Base-by-base conservation (phyloP, 1,284 basidiomycete species). In the Amylostereum areolatum region DNA sequence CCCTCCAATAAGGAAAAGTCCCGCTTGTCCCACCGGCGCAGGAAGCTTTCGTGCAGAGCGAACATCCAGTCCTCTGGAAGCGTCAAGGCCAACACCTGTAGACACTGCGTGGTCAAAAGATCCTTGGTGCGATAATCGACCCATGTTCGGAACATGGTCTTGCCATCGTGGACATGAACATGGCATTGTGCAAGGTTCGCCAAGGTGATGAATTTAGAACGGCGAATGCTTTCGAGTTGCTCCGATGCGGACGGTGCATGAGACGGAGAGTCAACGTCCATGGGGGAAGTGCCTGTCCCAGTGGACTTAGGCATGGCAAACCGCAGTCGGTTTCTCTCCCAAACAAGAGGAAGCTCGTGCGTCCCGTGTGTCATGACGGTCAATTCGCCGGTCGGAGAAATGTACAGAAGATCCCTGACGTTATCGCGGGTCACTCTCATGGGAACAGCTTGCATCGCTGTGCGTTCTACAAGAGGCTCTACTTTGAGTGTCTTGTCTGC, bases 391-490 rank as follows among this genome's bases (percentile, higher is more conserved):
- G 79, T 72, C 1, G 76, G 71, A 47, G 74, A 78, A 32, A 89
- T 62, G 12, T 86, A 63, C 5, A 94, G 64, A 5, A 90, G 70
- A 64, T 94, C 92, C 62, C 74, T 75, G 11, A 89, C 69, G 10
- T 69, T 66, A 8, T 67, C 66, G 24, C 90, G 77, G 1, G 85
- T 88, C 1, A 79, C 77, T 10, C 77, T 71, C 36, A 92, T 65
- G 0, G 88, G 68, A 1, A 75, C 68, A 1, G 80, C 74, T 0
- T 83, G 77, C 2, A 77, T 59, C 0, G 77, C 84, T 9, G 74
- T 66, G 2, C 77, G 56, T 31, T 71, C 66, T 0, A 63, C 60
- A 6, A 77, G 34, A 12, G 65, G 64, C 11, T 60, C 60, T 49
- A 81, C 67, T 52, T 70, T 63, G 54, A 80, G 59, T 18, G 66